Evolutionary conservation across 2,329 filamentous ascomycete genomes (phyloP).

Genomic region (Fusarium luffae): DNA sequence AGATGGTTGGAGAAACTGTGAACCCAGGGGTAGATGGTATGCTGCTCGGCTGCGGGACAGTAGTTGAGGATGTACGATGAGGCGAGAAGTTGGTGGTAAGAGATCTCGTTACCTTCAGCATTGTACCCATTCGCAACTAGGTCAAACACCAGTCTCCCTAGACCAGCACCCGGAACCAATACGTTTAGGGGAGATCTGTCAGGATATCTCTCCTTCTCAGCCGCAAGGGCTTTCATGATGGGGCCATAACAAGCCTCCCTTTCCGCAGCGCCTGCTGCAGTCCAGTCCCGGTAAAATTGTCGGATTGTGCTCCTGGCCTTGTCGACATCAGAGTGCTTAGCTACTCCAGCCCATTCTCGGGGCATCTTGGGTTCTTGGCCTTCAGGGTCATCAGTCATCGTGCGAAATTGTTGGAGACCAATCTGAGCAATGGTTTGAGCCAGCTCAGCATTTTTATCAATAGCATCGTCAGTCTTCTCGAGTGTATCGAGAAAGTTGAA

Average conservation of each 20-base stretch:
- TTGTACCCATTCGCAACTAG: constrained; percentile 78
- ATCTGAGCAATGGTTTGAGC: constrained; percentile 80
- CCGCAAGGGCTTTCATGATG: constrained; percentile 72
- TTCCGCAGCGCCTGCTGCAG: constrained; percentile 78
- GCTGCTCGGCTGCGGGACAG: constrained; percentile 68
- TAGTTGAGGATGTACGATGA: constrained; percentile 81
- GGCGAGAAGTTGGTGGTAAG: constrained; percentile 93
- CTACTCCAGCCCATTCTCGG: constrained; percentile 74
- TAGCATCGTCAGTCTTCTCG: constrained; percentile 83
- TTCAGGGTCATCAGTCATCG: constrained; percentile 53
- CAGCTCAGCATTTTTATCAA: constrained; percentile 87
- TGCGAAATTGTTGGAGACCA: constrained; percentile 74
- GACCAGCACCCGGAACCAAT: constrained; percentile 88
- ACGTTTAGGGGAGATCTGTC: constrained; percentile 67
- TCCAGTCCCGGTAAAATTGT: constrained; percentile 97
- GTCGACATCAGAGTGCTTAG: constrained; percentile 80
- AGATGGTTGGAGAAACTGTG: constrained; percentile 89
- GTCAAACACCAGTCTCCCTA: constrained; percentile 91
- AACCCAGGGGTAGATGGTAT: constrained; percentile 85
- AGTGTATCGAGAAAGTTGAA: constrained; percentile 86
- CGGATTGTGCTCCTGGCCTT: constrained; percentile 93
- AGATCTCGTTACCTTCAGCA: constrained; percentile 93
- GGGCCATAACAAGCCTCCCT: constrained; percentile 81
- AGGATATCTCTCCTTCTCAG: constrained; percentile 52
- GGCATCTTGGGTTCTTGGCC: constrained; percentile 61